Base-by-base conservation (phyloP, 2,329 filamentous ascomycete species). In the Triangularia setosa region DNA sequence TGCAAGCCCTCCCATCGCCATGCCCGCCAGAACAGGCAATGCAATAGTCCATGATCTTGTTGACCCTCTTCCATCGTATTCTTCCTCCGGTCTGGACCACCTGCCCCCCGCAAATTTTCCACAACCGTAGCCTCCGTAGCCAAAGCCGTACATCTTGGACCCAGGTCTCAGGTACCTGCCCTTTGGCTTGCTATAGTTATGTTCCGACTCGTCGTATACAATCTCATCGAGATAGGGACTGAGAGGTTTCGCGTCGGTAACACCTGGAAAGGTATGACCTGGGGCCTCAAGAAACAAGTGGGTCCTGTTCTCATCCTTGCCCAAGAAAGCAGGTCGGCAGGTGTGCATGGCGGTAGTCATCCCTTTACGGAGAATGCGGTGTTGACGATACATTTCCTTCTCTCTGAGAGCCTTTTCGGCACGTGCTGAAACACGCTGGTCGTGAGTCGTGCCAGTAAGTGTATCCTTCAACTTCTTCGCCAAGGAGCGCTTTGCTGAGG, bases 271-370 rank as follows among this genome's bases (percentile, higher is more conserved):
- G 4, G 56, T 65, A 4, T 60, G 78, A 25, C 75, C 74, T 2
- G 84, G 84, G 8, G 85, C 84, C 69, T 86, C 82, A 33, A 88
- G 79, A 72, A 84, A 88, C n/a, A 87, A 76, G 62, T 86, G 81
- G 44, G 78, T 77, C 1, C 84, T 83, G 30, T 84, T 73, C 11
- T 72, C 71, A 70, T 87, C 84, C 67, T 81, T 81, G 40, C 84
- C 81, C 0, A 88, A 68, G 12, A 81, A 76, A 66, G 87, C 84
- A 14, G 85, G 84, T 70, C 84, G 74, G 1, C 84, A 84, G 0
- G 84, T 86, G 67, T 82, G 71, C 65, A 81, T 75, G 0, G 84
- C 84, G 14, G 75, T 74, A 8, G 76, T 70, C 78, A 87, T 82
- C 0, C 81, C 83, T 5, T 78, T 73, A 1, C 85, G 78, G 28